Conservation (phyloP, 352 stramenopile species). For the Blastocystis sp. region DNA sequence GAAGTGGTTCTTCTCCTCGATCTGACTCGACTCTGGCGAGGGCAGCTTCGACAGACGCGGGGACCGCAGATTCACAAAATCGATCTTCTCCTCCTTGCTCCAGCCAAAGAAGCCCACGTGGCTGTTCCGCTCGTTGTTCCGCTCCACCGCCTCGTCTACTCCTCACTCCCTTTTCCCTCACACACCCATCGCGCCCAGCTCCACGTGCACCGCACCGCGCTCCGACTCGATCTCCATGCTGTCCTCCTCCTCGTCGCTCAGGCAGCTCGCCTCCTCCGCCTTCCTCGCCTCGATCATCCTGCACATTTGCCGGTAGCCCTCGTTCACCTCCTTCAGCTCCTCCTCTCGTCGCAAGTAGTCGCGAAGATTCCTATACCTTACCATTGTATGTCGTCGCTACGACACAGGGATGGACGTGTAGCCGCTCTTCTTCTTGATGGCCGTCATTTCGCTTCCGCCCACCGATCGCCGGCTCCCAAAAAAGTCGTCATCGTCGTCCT, state of each 20-base stretch:
- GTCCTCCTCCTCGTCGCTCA: neutral
- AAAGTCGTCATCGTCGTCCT: conserved; percentile 47
- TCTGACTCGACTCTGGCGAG: neutral
- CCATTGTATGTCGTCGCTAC: neutral
- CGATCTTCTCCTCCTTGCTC: neutral
- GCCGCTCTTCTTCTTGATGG: neutral
- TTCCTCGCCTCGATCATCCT: neutral
- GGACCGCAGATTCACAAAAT: conserved; percentile 13
- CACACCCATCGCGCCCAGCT: neutral
- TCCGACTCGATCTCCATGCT: neutral
- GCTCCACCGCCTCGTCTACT: neutral
- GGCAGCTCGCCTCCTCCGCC: neutral
- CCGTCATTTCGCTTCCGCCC: neutral
- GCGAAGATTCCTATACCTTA: neutral
- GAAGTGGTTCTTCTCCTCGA: conserved; percentile 9
- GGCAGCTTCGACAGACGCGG: conserved; percentile 32
- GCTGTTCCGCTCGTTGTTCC: neutral
- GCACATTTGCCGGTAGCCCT: conserved; percentile 8
- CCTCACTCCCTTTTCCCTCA: neutral
- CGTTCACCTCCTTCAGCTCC: conserved; percentile 57
- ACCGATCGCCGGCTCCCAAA: neutral
- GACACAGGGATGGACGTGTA: conserved; percentile 1
- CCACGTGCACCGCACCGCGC: neutral
- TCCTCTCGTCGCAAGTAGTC: conserved; percentile 42
- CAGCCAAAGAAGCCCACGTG: neutral